phyloP scores from a whole-genome alignment of 2,329 filamentous ascomycete genomes.

The Coleophoma crateriformis region DNA sequence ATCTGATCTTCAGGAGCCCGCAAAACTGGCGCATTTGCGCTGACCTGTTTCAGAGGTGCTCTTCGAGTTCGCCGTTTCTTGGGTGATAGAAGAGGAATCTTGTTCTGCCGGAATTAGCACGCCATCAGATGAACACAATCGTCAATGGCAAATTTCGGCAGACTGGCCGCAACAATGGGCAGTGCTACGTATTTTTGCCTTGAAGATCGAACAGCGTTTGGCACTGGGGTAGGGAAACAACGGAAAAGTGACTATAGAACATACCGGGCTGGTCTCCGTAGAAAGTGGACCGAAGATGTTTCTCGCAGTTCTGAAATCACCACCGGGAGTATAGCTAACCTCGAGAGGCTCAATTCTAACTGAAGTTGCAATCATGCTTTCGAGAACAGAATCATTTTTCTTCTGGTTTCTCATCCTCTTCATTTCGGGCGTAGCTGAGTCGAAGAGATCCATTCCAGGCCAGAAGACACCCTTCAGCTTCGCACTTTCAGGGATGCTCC shows the following conservation, averaged over 20 bases:
- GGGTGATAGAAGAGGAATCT: conserved; percentile 14
- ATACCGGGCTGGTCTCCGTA: conserved; percentile 43
- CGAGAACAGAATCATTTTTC: conserved; percentile 67
- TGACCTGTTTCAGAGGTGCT: conserved; percentile 9
- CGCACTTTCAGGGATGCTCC: conserved; percentile 21
- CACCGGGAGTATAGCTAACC: conserved; percentile 52
- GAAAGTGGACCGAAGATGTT: conserved; percentile 58
- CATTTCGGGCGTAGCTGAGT: conserved; percentile 69
- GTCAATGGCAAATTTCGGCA: too few species aligned
- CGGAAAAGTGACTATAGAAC: conserved; percentile 13
- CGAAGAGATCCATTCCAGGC: conserved; percentile 78
- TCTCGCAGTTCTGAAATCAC: conserved; percentile 44
- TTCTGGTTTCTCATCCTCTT: conserved; percentile 72
- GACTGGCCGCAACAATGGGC: background rate
- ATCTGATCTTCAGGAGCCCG: conserved; percentile 10
- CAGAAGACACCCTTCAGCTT: conserved; percentile 66
- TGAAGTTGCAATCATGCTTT: conserved; percentile 60
- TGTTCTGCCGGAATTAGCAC: conserved; percentile 4
- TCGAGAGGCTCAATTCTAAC: conserved; percentile 58
- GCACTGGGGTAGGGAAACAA: background rate
- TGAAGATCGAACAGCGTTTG: background rate
- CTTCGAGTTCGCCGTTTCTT: conserved; percentile 24
- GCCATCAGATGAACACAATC: background rate
- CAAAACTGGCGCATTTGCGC: conserved; percentile 20
- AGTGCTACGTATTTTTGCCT: background rate